These are phyloP conservation scores for Colletotrichum shisoi DNA, from an alignment of 2,329 filamentous ascomycete species.

Conservation along the genomic window DNA sequence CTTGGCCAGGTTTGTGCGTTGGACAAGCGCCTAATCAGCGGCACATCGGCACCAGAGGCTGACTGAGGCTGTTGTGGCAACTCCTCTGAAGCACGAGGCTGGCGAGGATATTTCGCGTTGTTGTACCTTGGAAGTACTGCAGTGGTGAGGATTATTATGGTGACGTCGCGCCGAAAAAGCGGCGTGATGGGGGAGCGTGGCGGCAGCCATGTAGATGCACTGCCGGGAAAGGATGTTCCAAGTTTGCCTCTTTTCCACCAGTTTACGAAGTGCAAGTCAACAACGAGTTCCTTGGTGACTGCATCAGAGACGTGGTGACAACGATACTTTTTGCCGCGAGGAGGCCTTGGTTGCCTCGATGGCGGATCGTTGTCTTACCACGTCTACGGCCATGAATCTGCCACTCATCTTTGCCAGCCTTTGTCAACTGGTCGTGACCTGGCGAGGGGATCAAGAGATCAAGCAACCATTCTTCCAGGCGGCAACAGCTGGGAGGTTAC, in stretches of 20 bases:
- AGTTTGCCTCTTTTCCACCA: not conserved
- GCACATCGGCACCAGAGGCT: too few relatives aligned
- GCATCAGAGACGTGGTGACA: not conserved
- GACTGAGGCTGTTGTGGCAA: too few relatives aligned
- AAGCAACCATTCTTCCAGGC: not conserved
- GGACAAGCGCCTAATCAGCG: too few relatives aligned
- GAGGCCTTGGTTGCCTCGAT: not conserved
- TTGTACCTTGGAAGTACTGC: not conserved
- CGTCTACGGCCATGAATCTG: not conserved
- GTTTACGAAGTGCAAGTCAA: too few relatives aligned
- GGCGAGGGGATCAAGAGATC: not conserved
- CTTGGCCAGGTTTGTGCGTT: too few relatives aligned
- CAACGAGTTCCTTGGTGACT: not conserved
- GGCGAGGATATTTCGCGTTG: not conserved
- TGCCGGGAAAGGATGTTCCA: not conserved
- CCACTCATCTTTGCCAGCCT: constrained; percentile 10
- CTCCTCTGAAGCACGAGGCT: constrained; percentile 6
- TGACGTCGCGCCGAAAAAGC: constrained; percentile 9
- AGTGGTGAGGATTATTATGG: not conserved
- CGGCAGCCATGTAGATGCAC: not conserved
- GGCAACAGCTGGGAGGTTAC: constrained; percentile 1
- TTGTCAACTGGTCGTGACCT: constrained; percentile 32
- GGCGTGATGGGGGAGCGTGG: not conserved
- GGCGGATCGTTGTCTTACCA: not conserved
- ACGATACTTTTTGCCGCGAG: not conserved